A percentile compares a stretch with the other conserved stretches of the same genome.
Evolutionary conservation across 2,329 filamentous ascomycete genomes (phyloP).

Genomic region (Colletotrichum gloeosporioides): DNA sequence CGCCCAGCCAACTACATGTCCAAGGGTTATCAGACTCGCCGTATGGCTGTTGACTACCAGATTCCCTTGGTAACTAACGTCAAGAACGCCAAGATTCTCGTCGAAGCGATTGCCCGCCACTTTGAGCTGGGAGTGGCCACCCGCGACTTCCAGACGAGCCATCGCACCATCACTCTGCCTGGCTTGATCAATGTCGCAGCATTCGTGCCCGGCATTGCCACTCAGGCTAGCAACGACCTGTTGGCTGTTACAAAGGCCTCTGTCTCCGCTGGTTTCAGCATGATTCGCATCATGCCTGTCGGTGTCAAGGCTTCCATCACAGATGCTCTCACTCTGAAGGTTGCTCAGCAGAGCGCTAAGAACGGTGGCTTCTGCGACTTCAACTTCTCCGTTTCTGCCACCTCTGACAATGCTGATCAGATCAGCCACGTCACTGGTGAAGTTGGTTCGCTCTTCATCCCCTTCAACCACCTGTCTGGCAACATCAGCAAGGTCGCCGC

Average conservation of each 20-base stretch:
- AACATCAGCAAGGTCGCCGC: constrained; percentile 86
- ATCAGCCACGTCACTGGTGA: constrained; percentile 75
- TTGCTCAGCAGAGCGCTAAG: constrained; percentile 74
- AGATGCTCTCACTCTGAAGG: constrained; percentile 72
- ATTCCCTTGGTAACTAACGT: constrained; percentile 97
- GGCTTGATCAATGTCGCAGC: constrained; percentile 81
- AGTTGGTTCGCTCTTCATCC: constrained; percentile 82
- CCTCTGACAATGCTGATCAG: constrained; percentile 75
- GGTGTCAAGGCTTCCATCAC: constrained; percentile 76
- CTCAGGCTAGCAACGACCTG: constrained; percentile 69
- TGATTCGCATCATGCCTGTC: constrained; percentile 81
- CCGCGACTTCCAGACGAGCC: constrained; percentile 92
- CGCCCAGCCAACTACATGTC: constrained; percentile 98
- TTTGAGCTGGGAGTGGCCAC: constrained; percentile 84
- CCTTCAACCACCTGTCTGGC: constrained; percentile 81
- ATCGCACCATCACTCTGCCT: constrained; percentile 74
- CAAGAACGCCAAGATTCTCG: constrained; percentile 97
- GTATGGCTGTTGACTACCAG: constrained; percentile 98
- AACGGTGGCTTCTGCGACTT: constrained; percentile 75
- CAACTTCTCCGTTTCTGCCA: constrained; percentile 80
- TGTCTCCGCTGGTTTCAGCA: constrained; percentile 77
- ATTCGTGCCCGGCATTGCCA: constrained; percentile 77
- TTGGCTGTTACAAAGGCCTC: constrained; percentile 75
- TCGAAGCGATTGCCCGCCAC: constrained; percentile 91
- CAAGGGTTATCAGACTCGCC: constrained; percentile 93